Evolutionary conservation across 1,139 yeast genomes (phyloP).

Genomic region (Saccharomyces hybrid): DNA sequence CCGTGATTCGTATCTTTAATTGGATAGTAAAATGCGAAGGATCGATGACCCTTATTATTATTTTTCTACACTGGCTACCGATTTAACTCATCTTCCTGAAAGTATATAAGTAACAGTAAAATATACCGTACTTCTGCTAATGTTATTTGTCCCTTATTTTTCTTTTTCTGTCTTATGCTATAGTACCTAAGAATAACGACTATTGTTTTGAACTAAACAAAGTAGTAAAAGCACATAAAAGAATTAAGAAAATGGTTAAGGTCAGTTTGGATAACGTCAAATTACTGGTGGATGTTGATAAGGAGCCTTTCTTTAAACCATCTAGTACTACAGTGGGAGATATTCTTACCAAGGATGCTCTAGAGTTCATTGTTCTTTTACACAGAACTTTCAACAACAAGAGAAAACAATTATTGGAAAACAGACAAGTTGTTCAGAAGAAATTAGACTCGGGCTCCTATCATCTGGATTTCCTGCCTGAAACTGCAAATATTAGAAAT

Average conservation of each 20-base stretch:
- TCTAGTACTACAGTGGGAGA: constrained; percentile 43
- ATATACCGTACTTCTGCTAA: not conserved
- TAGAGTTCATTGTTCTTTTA: constrained; percentile 61
- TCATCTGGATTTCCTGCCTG: constrained; percentile 52
- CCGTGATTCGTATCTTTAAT: not conserved
- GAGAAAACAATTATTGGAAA: constrained; percentile 50
- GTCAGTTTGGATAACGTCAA: constrained; percentile 51
- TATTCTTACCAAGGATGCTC: constrained; percentile 48
- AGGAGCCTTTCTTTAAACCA: constrained; percentile 49
- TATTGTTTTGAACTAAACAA: not conserved
- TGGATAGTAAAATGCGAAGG: not conserved
- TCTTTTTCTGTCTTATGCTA: not conserved
- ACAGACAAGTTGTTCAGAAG: constrained; percentile 54
- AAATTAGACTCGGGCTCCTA: constrained; percentile 52
- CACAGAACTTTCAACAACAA: constrained; percentile 62
- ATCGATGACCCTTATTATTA: not conserved
- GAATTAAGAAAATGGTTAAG: constrained; percentile 19
- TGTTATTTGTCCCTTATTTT: not conserved
- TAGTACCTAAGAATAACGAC: not conserved
- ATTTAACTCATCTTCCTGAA: not conserved
- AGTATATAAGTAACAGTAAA: not conserved
- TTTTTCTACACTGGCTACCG: not conserved
- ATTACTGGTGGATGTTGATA: constrained; percentile 56
- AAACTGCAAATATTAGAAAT: constrained; percentile 57
- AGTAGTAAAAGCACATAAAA: constrained; percentile 1